Percentiles rank a stretch among this genome's conserved stretches.
Evolutionary conservation across 345 rosid genomes (phyloP).

Genomic region (Lenwebbia sp.): DNA sequence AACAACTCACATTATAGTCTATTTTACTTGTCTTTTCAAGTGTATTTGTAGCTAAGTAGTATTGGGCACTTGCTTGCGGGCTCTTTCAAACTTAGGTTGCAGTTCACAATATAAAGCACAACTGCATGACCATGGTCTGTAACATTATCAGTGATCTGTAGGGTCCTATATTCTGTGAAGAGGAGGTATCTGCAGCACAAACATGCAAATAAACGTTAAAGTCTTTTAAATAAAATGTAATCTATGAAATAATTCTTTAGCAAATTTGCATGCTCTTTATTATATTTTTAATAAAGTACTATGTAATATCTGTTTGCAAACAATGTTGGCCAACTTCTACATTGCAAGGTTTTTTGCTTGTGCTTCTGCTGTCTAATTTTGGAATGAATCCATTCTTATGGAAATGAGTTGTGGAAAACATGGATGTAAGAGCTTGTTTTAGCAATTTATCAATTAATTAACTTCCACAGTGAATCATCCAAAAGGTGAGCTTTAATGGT

Average conservation of each 20-base stretch:
- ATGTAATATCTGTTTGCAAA: not conserved
- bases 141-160: not conserved
- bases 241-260: not conserved
- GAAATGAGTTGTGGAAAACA: not conserved
- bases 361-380: not conserved
- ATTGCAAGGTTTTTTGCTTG: not conserved
- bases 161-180: not conserved
- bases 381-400: not conserved
- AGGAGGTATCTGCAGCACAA: not conserved
- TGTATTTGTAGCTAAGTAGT: not conserved
- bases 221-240: not conserved
- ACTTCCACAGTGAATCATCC: not conserved
- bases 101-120: not conserved
- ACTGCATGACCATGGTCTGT: not conserved
- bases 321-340: not conserved
- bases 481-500: not conserved
- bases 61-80: not conserved
- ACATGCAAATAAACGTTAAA: not conserved
- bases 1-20: not conserved
- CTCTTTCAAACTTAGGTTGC: not conserved
- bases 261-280: not conserved
- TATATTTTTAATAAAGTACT: not conserved
- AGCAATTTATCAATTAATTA: not conserved
- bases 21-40: not conserved
- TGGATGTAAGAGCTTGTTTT: not conserved